Evolutionary conservation across 805 yeast species (phyloP).

Genomic region (Ogataea populi-albae): DNA sequence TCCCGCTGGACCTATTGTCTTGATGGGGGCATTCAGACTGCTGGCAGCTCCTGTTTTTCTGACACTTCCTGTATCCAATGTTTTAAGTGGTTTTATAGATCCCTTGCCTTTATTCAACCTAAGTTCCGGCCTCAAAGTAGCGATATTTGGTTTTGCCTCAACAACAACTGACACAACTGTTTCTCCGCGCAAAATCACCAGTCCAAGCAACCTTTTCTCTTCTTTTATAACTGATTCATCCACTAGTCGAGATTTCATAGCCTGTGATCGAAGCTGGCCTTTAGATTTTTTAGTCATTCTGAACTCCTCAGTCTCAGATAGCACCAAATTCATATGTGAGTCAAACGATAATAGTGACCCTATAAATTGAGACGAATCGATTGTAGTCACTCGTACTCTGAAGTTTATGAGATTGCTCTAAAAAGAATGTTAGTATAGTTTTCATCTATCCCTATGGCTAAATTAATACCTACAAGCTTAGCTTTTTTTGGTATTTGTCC

Average conservation of each 20-base stretch:
- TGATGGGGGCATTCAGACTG: constrained; percentile 15
- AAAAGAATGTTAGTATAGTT: constrained; percentile 10
- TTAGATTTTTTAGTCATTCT: constrained; percentile 65
- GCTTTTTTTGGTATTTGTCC: constrained; percentile 41
- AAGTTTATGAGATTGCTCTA: constrained; percentile 68
- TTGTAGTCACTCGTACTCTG: constrained; percentile 66
- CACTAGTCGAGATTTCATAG: constrained; percentile 11
- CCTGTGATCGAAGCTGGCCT: constrained; percentile 13
- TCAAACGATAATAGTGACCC: constrained; percentile 89
- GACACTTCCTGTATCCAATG: constrained; percentile 14
- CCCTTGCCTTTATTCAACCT: constrained; percentile 34
- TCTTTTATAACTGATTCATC: constrained; percentile 45
- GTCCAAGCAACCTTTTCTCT: constrained; percentile 75
- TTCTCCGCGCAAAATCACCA: constrained; percentile 84
- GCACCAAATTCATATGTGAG: constrained; percentile 80
- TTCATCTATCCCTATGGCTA: too few relatives aligned
- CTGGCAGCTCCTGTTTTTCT: constrained; percentile 3
- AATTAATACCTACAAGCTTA: constrained; percentile 37
- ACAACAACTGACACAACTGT: constrained; percentile 70
- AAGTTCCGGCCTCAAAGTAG: constrained; percentile 29
- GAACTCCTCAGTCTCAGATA: constrained; percentile 81
- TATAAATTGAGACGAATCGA: constrained; percentile 73
- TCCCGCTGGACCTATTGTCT: constrained; percentile 20
- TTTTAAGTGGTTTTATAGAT: constrained; percentile 28
- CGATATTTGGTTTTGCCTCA: constrained; percentile 56